Conservation (phyloP, 805 yeast species). For the Saccharomycopsis javanensis region DNA sequence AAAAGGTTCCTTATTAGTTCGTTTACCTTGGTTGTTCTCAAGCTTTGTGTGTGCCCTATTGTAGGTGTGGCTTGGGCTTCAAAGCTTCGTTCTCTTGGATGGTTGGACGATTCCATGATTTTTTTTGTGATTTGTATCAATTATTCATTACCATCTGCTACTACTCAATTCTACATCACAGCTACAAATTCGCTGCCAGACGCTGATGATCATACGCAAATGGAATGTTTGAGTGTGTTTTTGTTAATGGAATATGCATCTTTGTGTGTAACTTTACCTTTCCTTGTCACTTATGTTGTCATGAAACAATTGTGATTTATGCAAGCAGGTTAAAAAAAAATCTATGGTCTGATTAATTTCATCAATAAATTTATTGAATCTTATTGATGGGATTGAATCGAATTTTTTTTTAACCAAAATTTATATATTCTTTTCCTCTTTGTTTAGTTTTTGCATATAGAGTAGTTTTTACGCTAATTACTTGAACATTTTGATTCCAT, state of each 20-base stretch:
- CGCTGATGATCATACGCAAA: slow-evolving; percentile 43
- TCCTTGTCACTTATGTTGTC: slow-evolving; percentile 59
- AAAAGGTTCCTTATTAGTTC: slow-evolving; percentile 45
- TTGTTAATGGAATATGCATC: slow-evolving; percentile 58
- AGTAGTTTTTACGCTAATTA: too few relatives aligned
- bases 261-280: slow-evolving; percentile 58
- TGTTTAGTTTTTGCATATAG: neutral
- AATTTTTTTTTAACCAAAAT: too few relatives aligned
- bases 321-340: neutral
- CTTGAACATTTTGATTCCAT: neutral
- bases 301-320: slow-evolving; percentile 21
- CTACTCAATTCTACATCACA: slow-evolving; percentile 79
- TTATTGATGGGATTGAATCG: neutral
- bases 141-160: slow-evolving; percentile 80
- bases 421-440: neutral
- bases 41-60: slow-evolving; percentile 67
- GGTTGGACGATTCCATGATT: slow-evolving; percentile 52
- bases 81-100: slow-evolving; percentile 49
- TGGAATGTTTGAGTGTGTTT: slow-evolving; percentile 71
- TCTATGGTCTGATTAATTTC: neutral
- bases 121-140: slow-evolving; percentile 66
- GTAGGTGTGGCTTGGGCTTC: slow-evolving; percentile 63
- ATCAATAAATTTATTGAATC: neutral
- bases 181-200: slow-evolving; percentile 67
- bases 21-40: slow-evolving; percentile 40